Evolutionary conservation across 805 yeast species (phyloP), one percentile per base, ranked within the genome.

Genomic region (Scheffersomyces ergatensis): DNA sequence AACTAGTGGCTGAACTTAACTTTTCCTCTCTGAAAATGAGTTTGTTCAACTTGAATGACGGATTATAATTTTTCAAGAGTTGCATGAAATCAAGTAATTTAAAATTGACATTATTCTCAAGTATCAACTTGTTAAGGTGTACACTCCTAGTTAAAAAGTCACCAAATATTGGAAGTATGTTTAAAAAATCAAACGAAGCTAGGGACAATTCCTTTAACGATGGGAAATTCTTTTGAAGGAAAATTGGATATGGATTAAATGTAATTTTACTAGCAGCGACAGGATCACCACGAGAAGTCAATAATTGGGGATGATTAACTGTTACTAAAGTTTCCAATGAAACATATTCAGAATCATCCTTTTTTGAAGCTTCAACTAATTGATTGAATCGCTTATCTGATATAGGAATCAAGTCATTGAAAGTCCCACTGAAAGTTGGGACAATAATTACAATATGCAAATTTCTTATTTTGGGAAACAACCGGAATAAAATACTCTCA

Each of bases 91-190:
- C 48, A 12, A 53, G 45, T 16, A 69, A 38, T 5, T 61, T 39
- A 18, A 68, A 51, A 20, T 53, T 54, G 7, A 43, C 44, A 44
- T 67, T 67, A 45, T 67, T 63, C 39, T 70, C 74, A 19, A 69
- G 41, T 20, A 56, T 53, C 2, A 69, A 17, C 5, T 39, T 44
- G 32, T 40, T 50, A n/a, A 65, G 41, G 11, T 46, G 33, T 1
- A 46, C 44, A 7, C 53, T 37, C 2, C 29, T 47, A 1, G 49
- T 29, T n/a, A 66, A 42, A 34, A 65, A 59, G 3, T 45, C 45
- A 3, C 70, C 68, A 17, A 66, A 53, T 3, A 34, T 34, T 9
- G 61, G 60, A 7, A 62, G 54, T 9, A 44, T 42, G 31, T 57
- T 54, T 1, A 38, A 35, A 37, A 69, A 65, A 38, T 65, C 65